Percentiles rank a stretch among this genome's conserved stretches.
Evolutionary conservation across 106 monocot genomes (phyloP).

Genomic region (Apostasia ramifera): DNA sequence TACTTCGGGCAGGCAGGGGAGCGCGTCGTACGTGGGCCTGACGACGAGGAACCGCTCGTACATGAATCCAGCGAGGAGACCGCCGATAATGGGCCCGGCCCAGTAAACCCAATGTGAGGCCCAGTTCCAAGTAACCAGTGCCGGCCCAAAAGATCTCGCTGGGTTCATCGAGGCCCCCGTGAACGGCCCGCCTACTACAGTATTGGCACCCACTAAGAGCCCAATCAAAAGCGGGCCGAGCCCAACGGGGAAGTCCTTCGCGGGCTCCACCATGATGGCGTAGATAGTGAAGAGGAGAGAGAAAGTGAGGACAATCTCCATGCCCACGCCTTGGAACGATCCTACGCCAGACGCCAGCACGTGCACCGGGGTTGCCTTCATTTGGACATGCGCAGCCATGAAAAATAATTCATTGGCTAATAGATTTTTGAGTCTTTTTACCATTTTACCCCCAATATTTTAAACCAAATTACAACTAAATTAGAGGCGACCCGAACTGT

Average conservation of each 20-base stretch:
- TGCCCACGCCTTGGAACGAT: conserved; percentile 42
- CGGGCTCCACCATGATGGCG: conserved; percentile 64
- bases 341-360: conserved; percentile 42
- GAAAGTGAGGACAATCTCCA: conserved; percentile 81
- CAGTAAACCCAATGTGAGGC: conserved; percentile 74
- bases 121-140: conserved; percentile 51
- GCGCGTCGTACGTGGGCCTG: conserved; percentile 11
- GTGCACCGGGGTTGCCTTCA: conserved; percentile 56
- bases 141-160: conserved; percentile 76
- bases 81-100: conserved; percentile 68
- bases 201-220: conserved; percentile 65
- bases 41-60: conserved; percentile 46
- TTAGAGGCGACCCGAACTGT: no score
- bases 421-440: no score
- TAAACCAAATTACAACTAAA: no score
- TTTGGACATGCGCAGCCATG: no score
- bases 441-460: no score
- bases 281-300: conserved; percentile 69
- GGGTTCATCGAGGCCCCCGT: conserved; percentile 88
- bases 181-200: conserved; percentile 60
- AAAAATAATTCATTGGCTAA: no score
- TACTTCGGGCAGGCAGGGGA: conserved; percentile 2
- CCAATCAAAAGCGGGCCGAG: conserved; percentile 60
- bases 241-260: conserved; percentile 23
- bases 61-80: conserved; percentile 49